These are phyloP conservation scores for Lavandula angustifolia DNA, from an alignment of 257 asterid species.

Conservation along the genomic window DNA sequence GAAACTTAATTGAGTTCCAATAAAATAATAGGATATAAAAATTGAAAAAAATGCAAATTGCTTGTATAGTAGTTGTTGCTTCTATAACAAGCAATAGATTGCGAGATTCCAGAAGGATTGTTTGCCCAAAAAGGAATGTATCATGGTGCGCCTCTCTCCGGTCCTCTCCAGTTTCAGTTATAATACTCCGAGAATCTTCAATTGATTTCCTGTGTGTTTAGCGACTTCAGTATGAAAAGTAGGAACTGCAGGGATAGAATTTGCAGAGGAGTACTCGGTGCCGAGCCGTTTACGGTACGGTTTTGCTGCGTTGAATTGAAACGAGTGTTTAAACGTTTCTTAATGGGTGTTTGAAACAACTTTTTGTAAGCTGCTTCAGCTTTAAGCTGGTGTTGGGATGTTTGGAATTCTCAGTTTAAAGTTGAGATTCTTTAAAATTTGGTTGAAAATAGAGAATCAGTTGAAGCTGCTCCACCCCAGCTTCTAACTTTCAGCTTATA, in stretches of 20 bases:
- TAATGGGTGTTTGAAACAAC: too few relatives aligned
- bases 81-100: conserved; percentile 13
- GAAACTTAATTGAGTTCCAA: too few relatives aligned
- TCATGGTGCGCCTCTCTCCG: conserved; percentile 16
- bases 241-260: conserved; percentile 22
- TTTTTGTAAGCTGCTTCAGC: too few relatives aligned
- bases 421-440: too few relatives aligned
- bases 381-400: too few relatives aligned
- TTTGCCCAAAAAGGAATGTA: conserved; percentile 6
- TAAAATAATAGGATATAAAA: too few relatives aligned
- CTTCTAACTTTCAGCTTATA: too few relatives aligned
- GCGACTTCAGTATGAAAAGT: conserved; percentile 12
- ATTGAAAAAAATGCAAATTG: neutral
- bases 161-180: conserved; percentile 32
- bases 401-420: too few relatives aligned
- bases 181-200: neutral
- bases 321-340: too few relatives aligned
- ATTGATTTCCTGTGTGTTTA: neutral
- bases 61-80: neutral
- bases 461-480: too few relatives aligned
- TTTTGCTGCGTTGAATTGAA: neutral
- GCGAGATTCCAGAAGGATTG: conserved; percentile 28
- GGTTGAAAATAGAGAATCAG: too few relatives aligned
- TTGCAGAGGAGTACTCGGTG: conserved; percentile 10
- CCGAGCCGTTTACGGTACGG: conserved; percentile 43